Percentiles rank a stretch among this genome's conserved stretches.
These are phyloP conservation scores for Ceratopteris richardii DNA, from an alignment of 75 land plant genomes.

Conservation along the genomic window DNA sequence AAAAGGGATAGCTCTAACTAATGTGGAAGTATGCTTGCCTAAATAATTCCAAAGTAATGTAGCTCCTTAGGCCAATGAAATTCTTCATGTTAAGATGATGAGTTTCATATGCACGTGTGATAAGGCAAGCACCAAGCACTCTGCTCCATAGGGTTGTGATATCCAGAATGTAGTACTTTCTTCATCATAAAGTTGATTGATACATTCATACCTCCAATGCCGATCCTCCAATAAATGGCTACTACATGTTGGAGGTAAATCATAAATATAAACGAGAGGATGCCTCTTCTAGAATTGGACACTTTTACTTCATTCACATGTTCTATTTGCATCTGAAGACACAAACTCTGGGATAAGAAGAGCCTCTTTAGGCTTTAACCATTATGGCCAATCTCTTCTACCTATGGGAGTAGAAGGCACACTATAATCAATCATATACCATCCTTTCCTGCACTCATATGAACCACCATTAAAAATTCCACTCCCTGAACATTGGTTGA, in stretches of 20 bases:
- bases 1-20: slow-evolving; percentile 54
- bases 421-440: slow-evolving; percentile 88
- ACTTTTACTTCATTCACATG: slow-evolving; percentile 19
- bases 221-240: slow-evolving; percentile 83
- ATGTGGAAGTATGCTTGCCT: slow-evolving; percentile 78
- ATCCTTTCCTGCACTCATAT: slow-evolving; percentile 73
- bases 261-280: slow-evolving; percentile 91
- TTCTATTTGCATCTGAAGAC: background rate
- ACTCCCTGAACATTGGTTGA: slow-evolving; percentile 82
- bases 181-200: slow-evolving; percentile 64
- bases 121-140: slow-evolving; percentile 79
- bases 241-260: slow-evolving; percentile 84
- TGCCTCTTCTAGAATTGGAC: slow-evolving; percentile 54
- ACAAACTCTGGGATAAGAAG: background rate
- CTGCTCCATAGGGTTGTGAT: slow-evolving; percentile 75
- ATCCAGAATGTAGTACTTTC: slow-evolving; percentile 65
- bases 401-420: slow-evolving; percentile 55
- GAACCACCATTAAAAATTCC: slow-evolving; percentile 84
- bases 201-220: slow-evolving; percentile 70
- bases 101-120: slow-evolving; percentile 76
- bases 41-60: slow-evolving; percentile 56
- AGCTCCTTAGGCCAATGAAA: slow-evolving; percentile 60
- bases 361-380: slow-evolving; percentile 55
- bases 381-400: slow-evolving; percentile 47
- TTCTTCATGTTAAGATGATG: slow-evolving; percentile 70